phyloP scores from a whole-genome alignment of 2,329 filamentous ascomycete genomes.

The Talaromyces piceae region DNA sequence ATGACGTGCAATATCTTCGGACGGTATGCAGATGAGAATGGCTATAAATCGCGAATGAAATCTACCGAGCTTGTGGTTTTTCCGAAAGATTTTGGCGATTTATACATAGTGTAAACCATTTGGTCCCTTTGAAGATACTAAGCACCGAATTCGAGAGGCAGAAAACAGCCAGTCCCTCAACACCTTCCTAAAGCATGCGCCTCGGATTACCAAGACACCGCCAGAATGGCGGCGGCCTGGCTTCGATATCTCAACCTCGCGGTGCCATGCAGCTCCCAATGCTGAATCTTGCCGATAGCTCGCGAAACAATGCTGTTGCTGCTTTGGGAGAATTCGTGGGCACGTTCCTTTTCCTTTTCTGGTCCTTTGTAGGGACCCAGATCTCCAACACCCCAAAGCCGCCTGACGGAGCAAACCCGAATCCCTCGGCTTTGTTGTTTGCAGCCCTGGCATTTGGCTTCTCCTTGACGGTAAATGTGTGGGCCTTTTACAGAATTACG shows the following conservation, averaged over 20 bases:
- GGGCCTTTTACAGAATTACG: constrained; percentile 48
- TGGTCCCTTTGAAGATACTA: background rate
- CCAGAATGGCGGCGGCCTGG: background rate
- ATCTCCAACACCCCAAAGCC: constrained; percentile 36
- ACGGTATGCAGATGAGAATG: background rate
- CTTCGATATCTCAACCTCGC: constrained; percentile 15
- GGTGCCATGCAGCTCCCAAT: constrained; percentile 23
- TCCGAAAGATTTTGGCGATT: background rate
- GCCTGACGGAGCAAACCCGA: constrained; percentile 24
- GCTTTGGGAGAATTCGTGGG: constrained; percentile 46
- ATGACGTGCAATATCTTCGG: background rate
- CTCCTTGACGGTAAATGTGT: constrained; percentile 46
- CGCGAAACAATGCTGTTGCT: constrained; percentile 41
- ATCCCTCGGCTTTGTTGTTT: constrained; percentile 34
- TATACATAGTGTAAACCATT: background rate
- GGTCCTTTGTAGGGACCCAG: constrained; percentile 41
- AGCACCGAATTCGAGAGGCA: too few relatives aligned
- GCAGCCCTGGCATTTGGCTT: constrained; percentile 40
- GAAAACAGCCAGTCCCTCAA: too few relatives aligned
- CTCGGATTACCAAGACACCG: background rate
- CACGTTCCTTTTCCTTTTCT: constrained; percentile 45
- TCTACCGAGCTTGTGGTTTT: background rate
- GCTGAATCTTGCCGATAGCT: constrained; percentile 25
- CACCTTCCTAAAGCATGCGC: background rate
- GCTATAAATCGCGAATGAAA: background rate